Percentiles rank a stretch among this genome's conserved stretches.
phyloP scores from a whole-genome alignment of 352 stramenopile genomes.

The Achlya hypogyna region DNA sequence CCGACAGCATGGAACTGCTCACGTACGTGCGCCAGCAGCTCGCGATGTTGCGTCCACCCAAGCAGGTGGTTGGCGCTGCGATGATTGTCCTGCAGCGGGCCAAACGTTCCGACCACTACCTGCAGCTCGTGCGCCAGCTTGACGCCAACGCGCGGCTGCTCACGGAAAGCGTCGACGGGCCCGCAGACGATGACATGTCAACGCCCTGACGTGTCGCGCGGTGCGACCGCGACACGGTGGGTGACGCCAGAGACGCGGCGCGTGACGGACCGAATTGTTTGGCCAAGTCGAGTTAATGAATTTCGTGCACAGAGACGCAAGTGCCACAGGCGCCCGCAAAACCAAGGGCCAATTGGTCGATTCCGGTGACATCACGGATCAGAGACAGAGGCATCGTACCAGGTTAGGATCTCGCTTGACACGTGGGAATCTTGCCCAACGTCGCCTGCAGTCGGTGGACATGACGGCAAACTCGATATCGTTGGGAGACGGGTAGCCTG shows the following conservation, averaged over 20 bases:
- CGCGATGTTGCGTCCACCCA: background rate
- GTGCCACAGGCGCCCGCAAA: no score
- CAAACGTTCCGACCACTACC: constrained; percentile 4
- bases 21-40: background rate
- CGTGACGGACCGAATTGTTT: no score
- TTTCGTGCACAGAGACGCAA: no score
- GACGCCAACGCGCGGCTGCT: background rate
- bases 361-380: no score
- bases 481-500: background rate
- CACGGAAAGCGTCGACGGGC: background rate
- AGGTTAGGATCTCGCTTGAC: no score
- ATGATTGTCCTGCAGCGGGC: background rate
- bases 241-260: background rate
- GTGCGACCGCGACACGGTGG: background rate
- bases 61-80: background rate
- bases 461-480: no score
- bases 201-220: background rate
- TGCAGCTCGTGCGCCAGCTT: background rate
- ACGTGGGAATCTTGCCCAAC: no score
- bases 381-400: no score
- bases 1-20: background rate
- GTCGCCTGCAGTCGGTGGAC: no score
- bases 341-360: no score
- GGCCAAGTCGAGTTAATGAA: no score
- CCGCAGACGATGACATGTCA: background rate